Evolutionary conservation across 768 basidiomycete genomes (phyloP), one percentile per base, ranked within the genome.

Genomic region (Hericium alpestre): DNA sequence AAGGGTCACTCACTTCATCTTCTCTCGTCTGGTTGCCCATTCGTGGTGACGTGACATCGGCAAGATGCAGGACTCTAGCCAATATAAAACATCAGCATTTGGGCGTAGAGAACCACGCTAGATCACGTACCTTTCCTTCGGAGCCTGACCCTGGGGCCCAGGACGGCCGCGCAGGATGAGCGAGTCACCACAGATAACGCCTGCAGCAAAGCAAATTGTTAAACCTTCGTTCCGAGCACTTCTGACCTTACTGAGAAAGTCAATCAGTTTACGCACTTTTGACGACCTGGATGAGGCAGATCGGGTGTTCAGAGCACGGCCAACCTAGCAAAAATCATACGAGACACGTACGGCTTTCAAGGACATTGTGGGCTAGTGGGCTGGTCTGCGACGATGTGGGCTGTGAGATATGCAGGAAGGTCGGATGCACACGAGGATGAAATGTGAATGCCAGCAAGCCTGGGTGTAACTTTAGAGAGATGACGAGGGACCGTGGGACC

Each of bases 181-280:
- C 43, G 92, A 87, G 70, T 95, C 93, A 39, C 91, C 93, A 47
- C 93, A 95, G 60, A 90, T 80, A 64, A 90, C 91, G 66, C 90
- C 93, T 93, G 68, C 51, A 68, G 8, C 66, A 63, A 66, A 63
- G 59, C 68, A 65, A 56, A 53, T 56, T 59, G 20, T 39, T n/a
- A 16, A 10, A 38, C 25, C 52, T 18, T 22, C 49, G 20, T 22
- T 32, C 43, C 43, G 16, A n/a, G 43, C 20, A n/a, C 18, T 25
- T 18, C 43, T 46, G n/a, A 46, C 43, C n/a, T 20, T 46, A 15
- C 43, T 20, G 32, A 37, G 49, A 18, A 51, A 37, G 49, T 37
- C 22, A 51, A 12, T 18, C 38, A 48, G 32, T 27, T 9, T 10
- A 63, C 70, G 55, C 67, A 83, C 81, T 82, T 76, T 84, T 84